Percentiles rank a stretch among this genome's conserved stretches.
phyloP scores from a whole-genome alignment of 2,329 filamentous ascomycete species.

The Fusarium penzigii region DNA sequence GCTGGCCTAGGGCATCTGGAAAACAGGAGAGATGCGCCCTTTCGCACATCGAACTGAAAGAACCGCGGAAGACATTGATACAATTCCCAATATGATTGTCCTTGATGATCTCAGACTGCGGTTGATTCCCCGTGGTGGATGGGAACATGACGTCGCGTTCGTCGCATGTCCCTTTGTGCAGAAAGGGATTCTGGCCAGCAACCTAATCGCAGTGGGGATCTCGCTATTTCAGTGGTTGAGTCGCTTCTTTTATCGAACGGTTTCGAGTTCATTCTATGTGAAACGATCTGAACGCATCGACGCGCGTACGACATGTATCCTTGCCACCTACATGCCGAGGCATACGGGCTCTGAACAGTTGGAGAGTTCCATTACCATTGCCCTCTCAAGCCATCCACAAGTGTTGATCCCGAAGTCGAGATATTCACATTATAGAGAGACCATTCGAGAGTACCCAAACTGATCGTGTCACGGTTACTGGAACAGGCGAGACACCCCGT shows the following conservation, averaged over 20 bases:
- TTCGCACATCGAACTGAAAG: constrained; percentile 12
- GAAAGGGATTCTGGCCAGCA: too few relatives aligned
- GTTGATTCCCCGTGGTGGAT: constrained; percentile 8
- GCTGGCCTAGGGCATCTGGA: too few relatives aligned
- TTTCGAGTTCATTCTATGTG: too few relatives aligned
- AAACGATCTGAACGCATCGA: neutral
- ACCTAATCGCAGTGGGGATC: too few relatives aligned
- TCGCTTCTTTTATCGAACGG: too few relatives aligned
- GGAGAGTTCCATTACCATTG: too few relatives aligned
- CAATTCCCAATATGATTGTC: constrained; percentile 31
- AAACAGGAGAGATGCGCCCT: too few relatives aligned
- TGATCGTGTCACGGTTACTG: neutral
- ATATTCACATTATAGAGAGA: neutral
- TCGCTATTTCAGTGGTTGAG: too few relatives aligned
- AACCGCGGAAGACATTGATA: constrained; percentile 28
- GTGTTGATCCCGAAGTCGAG: neutral
- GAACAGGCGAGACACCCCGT: neutral
- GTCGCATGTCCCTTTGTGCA: too few relatives aligned
- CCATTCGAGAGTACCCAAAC: neutral
- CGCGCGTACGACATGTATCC: neutral
- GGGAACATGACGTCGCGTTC: neutral
- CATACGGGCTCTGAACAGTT: neutral
- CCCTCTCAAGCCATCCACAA: neutral
- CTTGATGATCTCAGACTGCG: constrained; percentile 27
- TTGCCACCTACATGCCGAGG: neutral